Evolutionary conservation across 345 rosid species (phyloP).

Genomic region (Pistacia vera): DNA sequence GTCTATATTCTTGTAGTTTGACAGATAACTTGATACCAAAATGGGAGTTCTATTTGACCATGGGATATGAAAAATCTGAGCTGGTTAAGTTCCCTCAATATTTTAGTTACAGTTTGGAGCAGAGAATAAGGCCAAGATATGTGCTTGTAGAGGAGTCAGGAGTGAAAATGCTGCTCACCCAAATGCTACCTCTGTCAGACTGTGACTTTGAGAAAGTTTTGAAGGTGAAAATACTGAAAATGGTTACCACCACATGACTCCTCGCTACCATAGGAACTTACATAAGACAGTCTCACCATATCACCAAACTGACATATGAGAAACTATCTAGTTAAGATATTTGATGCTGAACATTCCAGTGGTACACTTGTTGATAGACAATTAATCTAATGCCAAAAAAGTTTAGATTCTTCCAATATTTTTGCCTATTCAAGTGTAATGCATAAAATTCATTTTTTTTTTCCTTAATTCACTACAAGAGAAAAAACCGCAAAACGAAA

Average conservation of each 20-base stretch:
- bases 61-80: constrained; percentile 44
- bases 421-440: no score
- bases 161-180: constrained; percentile 38
- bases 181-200: constrained; percentile 34
- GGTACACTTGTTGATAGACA: no score
- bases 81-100: not conserved
- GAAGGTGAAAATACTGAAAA: constrained; percentile 26
- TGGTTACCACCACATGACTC: not conserved
- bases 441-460: no score
- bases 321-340: no score
- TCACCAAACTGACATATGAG: no score
- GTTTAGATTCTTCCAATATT: no score
- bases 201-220: constrained; percentile 34
- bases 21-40: constrained; percentile 29
- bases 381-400: no score
- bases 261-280: no score
- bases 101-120: not conserved
- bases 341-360: no score
- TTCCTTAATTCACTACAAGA: no score
- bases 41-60: constrained; percentile 34
- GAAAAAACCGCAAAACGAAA: no score
- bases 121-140: constrained; percentile 38
- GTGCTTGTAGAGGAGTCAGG: constrained; percentile 39
- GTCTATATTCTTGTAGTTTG: constrained; percentile 40
- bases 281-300: not conserved